Percentiles rank a stretch among this genome's conserved stretches.
Conservation (phyloP, 106 monocot genomes). For the Acanthochlamys bracteata region DNA sequence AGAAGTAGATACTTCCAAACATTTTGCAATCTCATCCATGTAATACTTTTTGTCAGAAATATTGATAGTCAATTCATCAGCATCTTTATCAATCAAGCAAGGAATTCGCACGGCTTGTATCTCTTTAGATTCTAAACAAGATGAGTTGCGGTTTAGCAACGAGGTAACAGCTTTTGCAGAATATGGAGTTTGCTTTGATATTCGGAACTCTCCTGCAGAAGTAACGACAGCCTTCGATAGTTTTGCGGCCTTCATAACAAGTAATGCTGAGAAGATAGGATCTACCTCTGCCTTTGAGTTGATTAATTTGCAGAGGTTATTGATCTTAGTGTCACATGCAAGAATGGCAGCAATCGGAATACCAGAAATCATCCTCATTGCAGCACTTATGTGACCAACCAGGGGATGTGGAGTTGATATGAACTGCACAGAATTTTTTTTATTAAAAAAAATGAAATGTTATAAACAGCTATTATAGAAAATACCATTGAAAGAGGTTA, state of each 20-base stretch:
- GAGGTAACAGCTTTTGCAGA: constrained; percentile 29
- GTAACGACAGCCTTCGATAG: constrained; percentile 28
- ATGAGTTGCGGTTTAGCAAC: constrained; percentile 15
- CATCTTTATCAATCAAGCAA: constrained; percentile 24
- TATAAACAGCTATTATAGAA: background rate
- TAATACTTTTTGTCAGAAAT: constrained; percentile 48
- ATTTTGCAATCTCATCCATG: constrained; percentile 64
- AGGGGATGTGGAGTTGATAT: constrained; percentile 77
- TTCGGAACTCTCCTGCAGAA: constrained; percentile 32
- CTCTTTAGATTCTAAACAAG: constrained; percentile 2
- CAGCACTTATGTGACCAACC: constrained; percentile 55
- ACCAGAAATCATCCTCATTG: constrained; percentile 38
- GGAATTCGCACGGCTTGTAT: constrained; percentile 59
- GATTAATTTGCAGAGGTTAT: constrained; percentile 63
- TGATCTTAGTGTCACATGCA: constrained; percentile 60
- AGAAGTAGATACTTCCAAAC: constrained; percentile 48
- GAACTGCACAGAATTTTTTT: constrained; percentile 28
- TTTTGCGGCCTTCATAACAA: constrained; percentile 57
- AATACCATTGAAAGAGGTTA: background rate
- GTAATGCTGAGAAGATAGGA: constrained; percentile 36
- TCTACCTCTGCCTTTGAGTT: constrained; percentile 61
- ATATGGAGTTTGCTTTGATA: constrained; percentile 36
- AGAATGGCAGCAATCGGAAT: constrained; percentile 61
- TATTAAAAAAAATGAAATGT: background rate
- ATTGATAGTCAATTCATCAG: constrained; percentile 34